Conservation (phyloP, 441 rosid species). For the Bocquillonia castaneifolia region DNA sequence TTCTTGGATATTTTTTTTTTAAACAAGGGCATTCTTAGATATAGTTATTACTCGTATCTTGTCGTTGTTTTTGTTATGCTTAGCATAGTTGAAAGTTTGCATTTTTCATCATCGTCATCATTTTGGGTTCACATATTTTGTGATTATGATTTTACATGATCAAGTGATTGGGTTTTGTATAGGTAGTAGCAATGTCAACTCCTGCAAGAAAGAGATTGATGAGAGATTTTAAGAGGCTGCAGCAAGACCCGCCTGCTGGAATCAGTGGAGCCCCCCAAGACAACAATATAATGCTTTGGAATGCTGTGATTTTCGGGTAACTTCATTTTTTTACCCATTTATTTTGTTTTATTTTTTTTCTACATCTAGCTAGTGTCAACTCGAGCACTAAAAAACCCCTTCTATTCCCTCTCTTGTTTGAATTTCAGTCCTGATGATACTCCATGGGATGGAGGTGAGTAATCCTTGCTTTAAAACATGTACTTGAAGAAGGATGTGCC, state of each 20-base stretch:
- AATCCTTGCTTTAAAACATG: not conserved
- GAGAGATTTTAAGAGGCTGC: conserved; percentile 83
- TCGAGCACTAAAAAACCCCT: not conserved
- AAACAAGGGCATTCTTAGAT: too few species aligned
- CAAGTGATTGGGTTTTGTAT: not conserved
- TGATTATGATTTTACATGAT: not conserved
- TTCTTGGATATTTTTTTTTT: too few species aligned
- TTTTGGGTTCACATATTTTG: too few species aligned
- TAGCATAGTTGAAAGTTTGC: too few species aligned
- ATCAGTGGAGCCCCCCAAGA: conserved; percentile 76
- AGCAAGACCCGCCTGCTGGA: conserved; percentile 79
- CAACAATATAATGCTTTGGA: conserved; percentile 65
- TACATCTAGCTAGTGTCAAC: not conserved
- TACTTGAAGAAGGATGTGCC: conserved; percentile 5
- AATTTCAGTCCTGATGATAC: conserved; percentile 71
- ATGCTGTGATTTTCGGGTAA: conserved; percentile 72
- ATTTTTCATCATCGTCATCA: too few species aligned
- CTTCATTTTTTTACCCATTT: not conserved
- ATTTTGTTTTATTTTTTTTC: not conserved
- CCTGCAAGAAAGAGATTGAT: conserved; percentile 78
- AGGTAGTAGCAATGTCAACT: conserved; percentile 52
- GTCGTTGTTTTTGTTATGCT: too few species aligned
- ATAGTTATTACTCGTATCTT: too few species aligned
- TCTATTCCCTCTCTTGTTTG: conserved; percentile 10
- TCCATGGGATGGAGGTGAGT: conserved; percentile 87